These are phyloP conservation scores for Hibiscus syriacus DNA, from an alignment of 345 rosid species.

Conservation along the genomic window DNA sequence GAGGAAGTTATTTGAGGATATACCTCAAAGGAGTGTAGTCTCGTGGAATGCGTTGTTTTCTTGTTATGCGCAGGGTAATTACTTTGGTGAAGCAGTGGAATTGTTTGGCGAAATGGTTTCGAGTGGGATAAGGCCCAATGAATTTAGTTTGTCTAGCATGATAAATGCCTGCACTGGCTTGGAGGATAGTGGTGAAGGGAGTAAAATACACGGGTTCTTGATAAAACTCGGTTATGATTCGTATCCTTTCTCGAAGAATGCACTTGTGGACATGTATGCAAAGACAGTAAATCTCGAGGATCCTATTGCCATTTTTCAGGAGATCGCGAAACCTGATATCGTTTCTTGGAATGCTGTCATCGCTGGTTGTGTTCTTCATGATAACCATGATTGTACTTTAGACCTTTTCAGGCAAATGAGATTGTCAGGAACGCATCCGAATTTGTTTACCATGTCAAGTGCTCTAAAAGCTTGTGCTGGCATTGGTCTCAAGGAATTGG, in stretches of 20 bases:
- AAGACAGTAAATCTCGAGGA: constrained; percentile 41
- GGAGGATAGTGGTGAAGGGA: constrained; percentile 36
- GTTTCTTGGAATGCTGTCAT: constrained; percentile 66
- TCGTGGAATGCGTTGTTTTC: constrained; percentile 58
- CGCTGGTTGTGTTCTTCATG: constrained; percentile 51
- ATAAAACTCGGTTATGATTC: constrained; percentile 44
- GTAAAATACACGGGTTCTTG: constrained; percentile 38
- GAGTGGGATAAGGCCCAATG: constrained; percentile 46
- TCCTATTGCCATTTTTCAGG: constrained; percentile 32
- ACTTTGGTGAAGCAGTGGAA: constrained; percentile 28
- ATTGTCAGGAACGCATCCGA: constrained; percentile 31
- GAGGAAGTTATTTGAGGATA: constrained; percentile 38
- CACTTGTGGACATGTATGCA: constrained; percentile 68
- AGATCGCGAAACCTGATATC: constrained; percentile 41
- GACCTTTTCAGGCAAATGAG: constrained; percentile 34
- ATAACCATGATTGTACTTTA: constrained; percentile 28
- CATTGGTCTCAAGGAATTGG: constrained; percentile 27
- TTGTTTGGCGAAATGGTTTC: constrained; percentile 43
- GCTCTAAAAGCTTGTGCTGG: constrained; percentile 51
- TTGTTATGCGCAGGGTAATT: constrained; percentile 43
- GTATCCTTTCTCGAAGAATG: constrained; percentile 47
- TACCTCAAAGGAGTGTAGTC: constrained; percentile 41
- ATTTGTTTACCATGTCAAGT: constrained; percentile 49
- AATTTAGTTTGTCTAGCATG: constrained; percentile 52
- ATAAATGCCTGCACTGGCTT: constrained; percentile 47